phyloP scores from a whole-genome alignment of 2,329 filamentous ascomycete species.

The Xylaria sp. region DNA sequence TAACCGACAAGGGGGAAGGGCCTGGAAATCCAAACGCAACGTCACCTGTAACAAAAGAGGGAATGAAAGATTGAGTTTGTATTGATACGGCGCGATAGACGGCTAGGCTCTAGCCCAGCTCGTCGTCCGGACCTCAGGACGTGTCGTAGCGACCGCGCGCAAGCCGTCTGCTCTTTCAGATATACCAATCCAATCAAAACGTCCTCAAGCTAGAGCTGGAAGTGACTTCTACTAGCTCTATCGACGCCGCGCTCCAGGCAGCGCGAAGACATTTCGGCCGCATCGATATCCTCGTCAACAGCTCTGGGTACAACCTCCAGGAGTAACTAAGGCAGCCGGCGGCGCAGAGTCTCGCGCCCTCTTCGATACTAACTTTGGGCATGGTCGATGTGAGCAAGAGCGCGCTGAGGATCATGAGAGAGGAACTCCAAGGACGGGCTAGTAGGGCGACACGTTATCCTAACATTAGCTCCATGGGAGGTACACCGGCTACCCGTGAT shows the following conservation, averaged over 20 bases:
- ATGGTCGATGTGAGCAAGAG: slow-evolving; percentile 46
- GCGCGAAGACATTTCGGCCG: slow-evolving; percentile 44
- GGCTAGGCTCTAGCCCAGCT: slow-evolving; percentile 35
- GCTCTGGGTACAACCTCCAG: slow-evolving; percentile 40
- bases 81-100: too few species aligned
- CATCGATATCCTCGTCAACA: slow-evolving; percentile 44
- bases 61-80: too few species aligned
- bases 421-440: slow-evolving; percentile 36
- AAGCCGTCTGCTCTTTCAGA: slow-evolving; percentile 48
- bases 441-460: slow-evolving; percentile 56
- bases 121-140: slow-evolving; percentile 33
- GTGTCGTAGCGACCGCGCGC: slow-evolving; percentile 44
- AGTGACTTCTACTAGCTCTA: slow-evolving; percentile 49
- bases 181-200: slow-evolving; percentile 43
- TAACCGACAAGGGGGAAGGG: too few species aligned
- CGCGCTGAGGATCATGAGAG: slow-evolving; percentile 46
- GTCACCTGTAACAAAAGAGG: too few species aligned
- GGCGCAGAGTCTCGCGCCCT: slow-evolving; percentile 43
- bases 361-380: slow-evolving; percentile 52
- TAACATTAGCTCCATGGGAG: slow-evolving; percentile 63
- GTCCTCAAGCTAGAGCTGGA: slow-evolving; percentile 55
- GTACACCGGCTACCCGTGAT: slow-evolving; percentile 45
- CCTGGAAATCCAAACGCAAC: too few species aligned
- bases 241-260: slow-evolving; percentile 44
- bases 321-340: slow-evolving; percentile 41